These are phyloP conservation scores for Coleophoma eucalyptorum DNA, from an alignment of 2,329 filamentous ascomycete genomes.

Conservation along the genomic window DNA sequence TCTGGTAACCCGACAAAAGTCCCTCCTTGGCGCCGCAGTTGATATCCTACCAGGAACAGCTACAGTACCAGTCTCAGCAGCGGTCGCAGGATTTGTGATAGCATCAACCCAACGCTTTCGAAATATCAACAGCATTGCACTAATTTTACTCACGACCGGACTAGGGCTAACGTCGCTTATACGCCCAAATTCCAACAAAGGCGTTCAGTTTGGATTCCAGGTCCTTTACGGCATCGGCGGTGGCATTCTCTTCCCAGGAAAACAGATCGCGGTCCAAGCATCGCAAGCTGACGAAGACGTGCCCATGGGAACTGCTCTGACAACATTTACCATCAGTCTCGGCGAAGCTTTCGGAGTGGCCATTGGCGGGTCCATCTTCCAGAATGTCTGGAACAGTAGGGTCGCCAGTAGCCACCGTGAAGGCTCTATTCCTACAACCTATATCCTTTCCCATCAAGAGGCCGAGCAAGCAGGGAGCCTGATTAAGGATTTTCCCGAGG, in stretches of 20 bases:
- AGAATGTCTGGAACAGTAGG: conserved; percentile 10
- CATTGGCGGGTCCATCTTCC: conserved; percentile 20
- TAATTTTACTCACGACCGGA: conserved; percentile 3
- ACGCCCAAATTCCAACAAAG: conserved; percentile 2
- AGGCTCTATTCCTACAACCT: conserved; percentile 2
- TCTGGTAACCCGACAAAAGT: conserved; percentile 5
- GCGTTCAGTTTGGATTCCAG: conserved; percentile 10
- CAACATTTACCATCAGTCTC: conserved; percentile 22
- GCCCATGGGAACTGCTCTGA: conserved; percentile 12
- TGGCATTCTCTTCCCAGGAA: conserved; percentile 10
- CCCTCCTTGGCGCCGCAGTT: conserved; percentile 6
- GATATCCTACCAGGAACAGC: conserved; percentile 7
- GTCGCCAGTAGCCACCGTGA: not conserved
- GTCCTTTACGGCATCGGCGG: conserved; percentile 9
- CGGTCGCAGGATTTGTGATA: conserved; percentile 5
- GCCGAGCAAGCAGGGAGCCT: conserved; percentile 8
- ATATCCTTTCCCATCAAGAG: conserved; percentile 4
- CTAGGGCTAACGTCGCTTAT: conserved; percentile 9
- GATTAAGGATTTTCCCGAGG: conserved; percentile 4
- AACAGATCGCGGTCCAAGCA: conserved; percentile 11
- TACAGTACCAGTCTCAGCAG: conserved; percentile 4
- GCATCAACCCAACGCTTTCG: conserved; percentile 6
- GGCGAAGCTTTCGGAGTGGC: conserved; percentile 21
- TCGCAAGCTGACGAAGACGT: conserved; percentile 10
- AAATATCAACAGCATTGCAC: conserved; percentile 4